Percentiles rank a stretch among this genome's conserved stretches.
Conservation (phyloP, 805 yeast species). For the Hagleromyces aurorensis region DNA sequence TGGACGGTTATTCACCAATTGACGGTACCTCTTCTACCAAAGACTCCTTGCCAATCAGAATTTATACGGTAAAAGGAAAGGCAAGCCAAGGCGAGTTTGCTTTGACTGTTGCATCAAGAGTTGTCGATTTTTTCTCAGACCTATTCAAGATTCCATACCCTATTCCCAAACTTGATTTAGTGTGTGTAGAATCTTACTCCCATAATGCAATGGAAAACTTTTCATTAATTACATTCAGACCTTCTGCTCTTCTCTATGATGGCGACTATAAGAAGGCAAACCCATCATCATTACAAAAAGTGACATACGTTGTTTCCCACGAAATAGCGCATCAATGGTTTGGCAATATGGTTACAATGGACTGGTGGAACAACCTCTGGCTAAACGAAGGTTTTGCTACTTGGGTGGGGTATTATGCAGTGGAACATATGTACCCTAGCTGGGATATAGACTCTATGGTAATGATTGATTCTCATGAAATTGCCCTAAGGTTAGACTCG, state of each 20-base stretch:
- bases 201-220: conserved; percentile 92
- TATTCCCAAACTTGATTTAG: conserved; percentile 70
- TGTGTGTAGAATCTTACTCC: conserved; percentile 65
- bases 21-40: conserved; percentile 8
- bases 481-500: conserved; percentile 45
- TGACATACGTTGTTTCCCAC: conserved; percentile 76
- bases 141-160: conserved; percentile 68
- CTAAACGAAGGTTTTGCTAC: conserved; percentile 88
- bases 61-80: conserved; percentile 49
- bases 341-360: conserved; percentile 83
- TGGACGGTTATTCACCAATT: conserved; percentile 8
- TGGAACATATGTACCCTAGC: conserved; percentile 63
- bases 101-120: conserved; percentile 55
- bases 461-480: conserved; percentile 35
- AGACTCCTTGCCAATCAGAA: conserved; percentile 53
- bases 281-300: conserved; percentile 55
- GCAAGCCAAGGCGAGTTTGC: conserved; percentile 56
- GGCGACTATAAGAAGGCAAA: conserved; percentile 11
- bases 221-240: conserved; percentile 69
- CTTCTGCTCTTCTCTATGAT: conserved; percentile 43
- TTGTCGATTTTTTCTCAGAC: conserved; percentile 57
- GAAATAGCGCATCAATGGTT: conserved; percentile 92
- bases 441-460: conserved; percentile 68
- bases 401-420: conserved; percentile 69
- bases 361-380: conserved; percentile 93